Conservation (phyloP, 192 early-diverging fungal species). For the Kappamyces sp. region DNA sequence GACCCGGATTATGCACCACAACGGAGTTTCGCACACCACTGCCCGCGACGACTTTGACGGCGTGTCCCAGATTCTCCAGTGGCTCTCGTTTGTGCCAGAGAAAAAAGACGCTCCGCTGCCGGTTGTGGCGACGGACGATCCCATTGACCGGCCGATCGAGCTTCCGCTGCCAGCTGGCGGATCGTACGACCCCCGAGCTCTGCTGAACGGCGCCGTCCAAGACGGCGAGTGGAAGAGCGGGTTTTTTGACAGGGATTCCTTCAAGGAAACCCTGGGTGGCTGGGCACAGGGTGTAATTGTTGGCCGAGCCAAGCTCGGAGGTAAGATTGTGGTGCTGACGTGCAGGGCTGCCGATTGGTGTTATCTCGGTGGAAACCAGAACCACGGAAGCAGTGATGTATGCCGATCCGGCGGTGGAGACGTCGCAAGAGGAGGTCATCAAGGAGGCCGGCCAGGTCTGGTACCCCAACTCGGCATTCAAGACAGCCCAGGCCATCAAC, state of each 20-base stretch:
- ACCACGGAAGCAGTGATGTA: constrained; percentile 85
- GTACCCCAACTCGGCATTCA: constrained; percentile 99
- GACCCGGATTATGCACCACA: constrained; percentile 99
- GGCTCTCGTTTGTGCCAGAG: constrained; percentile 88
- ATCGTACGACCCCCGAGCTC: constrained; percentile 82
- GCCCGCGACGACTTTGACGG: constrained; percentile 93
- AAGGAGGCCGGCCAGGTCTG: constrained; percentile 94
- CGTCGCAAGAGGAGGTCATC: constrained; percentile 81
- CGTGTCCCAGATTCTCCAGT: constrained; percentile 85
- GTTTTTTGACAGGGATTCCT: constrained; percentile 97
- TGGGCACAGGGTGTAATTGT: constrained; percentile 97
- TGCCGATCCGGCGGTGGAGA: constrained; percentile 89
- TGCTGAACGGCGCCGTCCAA: constrained; percentile 76
- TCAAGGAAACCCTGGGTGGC: constrained; percentile 90
- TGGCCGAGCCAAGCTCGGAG: constrained; percentile 89
- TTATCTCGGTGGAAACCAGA: constrained; percentile 93
- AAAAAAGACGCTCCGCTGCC: constrained; percentile 59
- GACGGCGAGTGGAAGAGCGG: constrained; percentile 66
- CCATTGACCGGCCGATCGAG: constrained; percentile 75
- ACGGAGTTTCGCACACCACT: constrained; percentile 95
- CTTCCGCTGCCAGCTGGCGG: constrained; percentile 74
- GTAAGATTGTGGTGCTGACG: not conserved
- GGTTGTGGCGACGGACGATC: constrained; percentile 51
- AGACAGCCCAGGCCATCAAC: constrained; percentile 97
- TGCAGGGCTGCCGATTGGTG: constrained; percentile 87